Percentiles rank a stretch among this genome's conserved stretches.
phyloP scores from a whole-genome alignment of 2,329 filamentous ascomycete species.

The Cucurbitaria berberidis region DNA sequence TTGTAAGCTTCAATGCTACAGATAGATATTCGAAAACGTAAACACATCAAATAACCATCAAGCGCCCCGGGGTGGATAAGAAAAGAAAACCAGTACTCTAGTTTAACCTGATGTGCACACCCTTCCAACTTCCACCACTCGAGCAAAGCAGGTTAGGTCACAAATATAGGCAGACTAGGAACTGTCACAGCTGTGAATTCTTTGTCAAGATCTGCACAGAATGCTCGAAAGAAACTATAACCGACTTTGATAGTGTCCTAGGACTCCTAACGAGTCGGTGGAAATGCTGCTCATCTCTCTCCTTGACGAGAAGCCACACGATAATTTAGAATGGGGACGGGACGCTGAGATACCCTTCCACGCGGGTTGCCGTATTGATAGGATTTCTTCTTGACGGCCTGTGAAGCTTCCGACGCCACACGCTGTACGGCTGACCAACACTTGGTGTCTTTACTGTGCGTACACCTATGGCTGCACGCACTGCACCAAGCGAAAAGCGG shows the following conservation, averaged over 20 bases:
- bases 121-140: too few species aligned
- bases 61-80: neutral
- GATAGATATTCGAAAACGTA: neutral
- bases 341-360: neutral
- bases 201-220: too few species aligned
- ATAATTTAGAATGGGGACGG: neutral
- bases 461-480: neutral
- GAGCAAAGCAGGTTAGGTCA: neutral
- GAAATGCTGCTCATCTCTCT: neutral
- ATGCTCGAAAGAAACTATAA: too few species aligned
- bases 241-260: too few species aligned
- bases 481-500: neutral
- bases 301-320: neutral
- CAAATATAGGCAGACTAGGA: too few species aligned
- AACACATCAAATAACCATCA: neutral
- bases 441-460: neutral
- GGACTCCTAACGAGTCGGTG: too few species aligned
- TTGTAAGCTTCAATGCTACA: neutral
- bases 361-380: neutral
- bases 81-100: too few species aligned
- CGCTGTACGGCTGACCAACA: neutral
- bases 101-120: too few species aligned
- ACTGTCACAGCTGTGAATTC: too few species aligned
- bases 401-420: neutral
- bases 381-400: slow-evolving; percentile 2